phyloP scores from a whole-genome alignment of 176 grass and related monocot species.

The Aechmea fasciata region DNA sequence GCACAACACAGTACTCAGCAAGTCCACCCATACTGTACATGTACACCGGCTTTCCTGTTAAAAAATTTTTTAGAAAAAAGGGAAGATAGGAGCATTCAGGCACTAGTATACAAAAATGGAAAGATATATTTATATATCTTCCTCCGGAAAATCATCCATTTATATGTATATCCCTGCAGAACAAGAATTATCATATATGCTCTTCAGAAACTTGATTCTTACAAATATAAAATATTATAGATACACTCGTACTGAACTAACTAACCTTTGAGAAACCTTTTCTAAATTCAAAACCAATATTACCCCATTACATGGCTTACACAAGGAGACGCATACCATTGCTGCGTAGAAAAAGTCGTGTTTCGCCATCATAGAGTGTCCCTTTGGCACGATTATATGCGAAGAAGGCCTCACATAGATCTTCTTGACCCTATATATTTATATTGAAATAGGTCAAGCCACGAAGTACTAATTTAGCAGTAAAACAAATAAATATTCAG shows the following conservation, averaged over 20 bases:
- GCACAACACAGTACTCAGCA: conserved; percentile 93
- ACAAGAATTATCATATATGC: too few species aligned
- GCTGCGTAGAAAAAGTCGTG: conserved; percentile 63
- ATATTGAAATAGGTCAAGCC: background rate
- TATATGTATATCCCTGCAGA: too few species aligned
- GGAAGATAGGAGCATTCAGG: too few species aligned
- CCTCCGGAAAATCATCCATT: too few species aligned
- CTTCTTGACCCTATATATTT: conserved; percentile 82
- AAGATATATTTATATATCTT: too few species aligned
- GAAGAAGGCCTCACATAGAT: conserved; percentile 92
- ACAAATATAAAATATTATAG: too few species aligned
- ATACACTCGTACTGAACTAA: too few species aligned
- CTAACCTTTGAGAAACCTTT: too few species aligned
- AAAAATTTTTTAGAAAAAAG: too few species aligned
- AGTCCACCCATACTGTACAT: conserved; percentile 99
- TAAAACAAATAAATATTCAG: background rate
- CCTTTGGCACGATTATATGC: conserved; percentile 92
- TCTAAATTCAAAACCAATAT: too few species aligned
- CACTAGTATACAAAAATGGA: too few species aligned
- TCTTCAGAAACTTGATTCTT: too few species aligned
- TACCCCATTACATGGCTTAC: background rate
- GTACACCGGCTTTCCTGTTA: conserved; percentile 74
- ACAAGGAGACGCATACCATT: conserved; percentile 39
- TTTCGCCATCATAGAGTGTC: conserved; percentile 93
- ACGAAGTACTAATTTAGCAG: background rate